phyloP scores from a whole-genome alignment of 108 stramenopile species.

The Aurantiochytrium sp. region DNA sequence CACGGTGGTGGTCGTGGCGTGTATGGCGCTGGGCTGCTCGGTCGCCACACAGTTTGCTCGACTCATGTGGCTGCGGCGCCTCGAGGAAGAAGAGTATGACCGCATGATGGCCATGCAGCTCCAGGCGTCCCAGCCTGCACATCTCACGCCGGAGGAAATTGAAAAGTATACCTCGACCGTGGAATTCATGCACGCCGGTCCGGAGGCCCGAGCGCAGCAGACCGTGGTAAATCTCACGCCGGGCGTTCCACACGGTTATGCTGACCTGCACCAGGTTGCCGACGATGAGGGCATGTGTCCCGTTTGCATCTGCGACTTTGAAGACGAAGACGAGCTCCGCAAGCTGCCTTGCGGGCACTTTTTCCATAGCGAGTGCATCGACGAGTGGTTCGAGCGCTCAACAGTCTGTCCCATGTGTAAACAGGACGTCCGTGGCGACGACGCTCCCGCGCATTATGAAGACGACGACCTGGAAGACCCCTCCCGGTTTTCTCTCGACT shows the following conservation, averaged over 20 bases:
- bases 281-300: background rate
- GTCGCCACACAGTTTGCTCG: no score
- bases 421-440: background rate
- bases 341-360: constrained; percentile 18
- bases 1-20: no score
- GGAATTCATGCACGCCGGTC: background rate
- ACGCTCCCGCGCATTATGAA: background rate
- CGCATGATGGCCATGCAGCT: no score
- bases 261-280: background rate
- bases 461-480: background rate
- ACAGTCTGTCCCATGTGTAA: constrained; percentile 2
- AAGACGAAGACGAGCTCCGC: background rate
- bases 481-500: no score
- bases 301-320: constrained; percentile 34
- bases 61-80: no score
- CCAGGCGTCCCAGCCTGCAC: background rate
- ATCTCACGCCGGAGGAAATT: background rate
- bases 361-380: constrained; percentile 29
- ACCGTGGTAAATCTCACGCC: background rate
- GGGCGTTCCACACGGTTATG: background rate
- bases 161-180: background rate
- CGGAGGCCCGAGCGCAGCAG: background rate
- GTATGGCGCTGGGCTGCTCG: no score
- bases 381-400: constrained; percentile 30
- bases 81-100: no score